Percentiles rank a stretch among this genome's conserved stretches.
phyloP scores from a whole-genome alignment of 1,139 yeast species.

The Scheffersomyces stambukii region DNA sequence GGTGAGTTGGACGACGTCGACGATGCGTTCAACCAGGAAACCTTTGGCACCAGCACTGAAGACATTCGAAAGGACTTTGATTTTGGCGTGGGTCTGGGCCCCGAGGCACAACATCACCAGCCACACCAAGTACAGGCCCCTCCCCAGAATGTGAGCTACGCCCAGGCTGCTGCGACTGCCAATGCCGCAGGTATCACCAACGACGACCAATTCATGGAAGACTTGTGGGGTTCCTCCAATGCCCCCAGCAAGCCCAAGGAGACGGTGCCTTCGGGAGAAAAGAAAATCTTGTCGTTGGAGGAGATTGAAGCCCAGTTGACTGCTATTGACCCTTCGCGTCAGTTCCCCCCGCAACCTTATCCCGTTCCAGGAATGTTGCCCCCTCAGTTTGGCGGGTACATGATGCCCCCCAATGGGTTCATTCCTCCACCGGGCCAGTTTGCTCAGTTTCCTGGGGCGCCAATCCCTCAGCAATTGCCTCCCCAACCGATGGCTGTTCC shows the following conservation, averaged over 20 bases:
- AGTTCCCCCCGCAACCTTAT: constrained; percentile 22
- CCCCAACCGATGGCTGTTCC: constrained; percentile 19
- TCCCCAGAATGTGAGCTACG: constrained; percentile 22
- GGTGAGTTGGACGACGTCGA: constrained; percentile 66
- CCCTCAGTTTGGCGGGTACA: constrained; percentile 36
- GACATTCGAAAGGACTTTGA: constrained; percentile 69
- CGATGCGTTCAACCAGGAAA: constrained; percentile 82
- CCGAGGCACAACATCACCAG: constrained; percentile 15
- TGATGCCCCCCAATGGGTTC: constrained; percentile 39
- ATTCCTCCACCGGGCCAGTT: constrained; percentile 43
- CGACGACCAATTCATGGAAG: constrained; percentile 49
- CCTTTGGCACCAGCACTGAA: constrained; percentile 64
- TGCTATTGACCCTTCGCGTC: constrained; percentile 35
- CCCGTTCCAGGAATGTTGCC: constrained; percentile 40
- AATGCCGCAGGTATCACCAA: constrained; percentile 34
- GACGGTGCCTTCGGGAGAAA: constrained; percentile 27
- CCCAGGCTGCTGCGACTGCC: constrained; percentile 57
- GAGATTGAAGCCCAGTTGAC: constrained; percentile 75
- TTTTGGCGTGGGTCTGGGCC: constrained; percentile 48
- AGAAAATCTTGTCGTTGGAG: constrained; percentile 60
- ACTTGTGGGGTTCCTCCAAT: constrained; percentile 43
- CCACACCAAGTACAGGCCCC: constrained; percentile 9
- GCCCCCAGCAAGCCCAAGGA: constrained; percentile 7
- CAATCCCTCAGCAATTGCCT: constrained; percentile 25
- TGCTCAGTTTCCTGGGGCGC: constrained; percentile 27